Conservation (phyloP, 2,329 filamentous ascomycete genomes). For the Alternaria arbusti region DNA sequence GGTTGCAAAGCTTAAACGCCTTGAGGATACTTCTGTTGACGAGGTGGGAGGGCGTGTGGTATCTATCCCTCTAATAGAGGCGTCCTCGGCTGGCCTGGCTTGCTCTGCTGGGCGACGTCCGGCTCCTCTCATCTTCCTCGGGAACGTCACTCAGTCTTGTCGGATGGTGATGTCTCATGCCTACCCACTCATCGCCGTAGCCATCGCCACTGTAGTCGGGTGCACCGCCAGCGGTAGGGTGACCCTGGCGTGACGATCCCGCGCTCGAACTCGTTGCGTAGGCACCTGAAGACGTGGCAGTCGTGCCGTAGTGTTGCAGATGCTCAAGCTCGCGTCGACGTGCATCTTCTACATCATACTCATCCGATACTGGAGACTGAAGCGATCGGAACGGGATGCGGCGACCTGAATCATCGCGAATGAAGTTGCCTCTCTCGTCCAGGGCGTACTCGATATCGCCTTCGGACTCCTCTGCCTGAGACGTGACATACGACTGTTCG, state of each 20-base stretch:
- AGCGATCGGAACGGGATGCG: constrained; percentile 44
- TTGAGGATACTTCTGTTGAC: not conserved
- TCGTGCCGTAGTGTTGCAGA: constrained; percentile 53
- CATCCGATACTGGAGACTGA: constrained; percentile 52
- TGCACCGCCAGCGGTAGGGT: constrained; percentile 22
- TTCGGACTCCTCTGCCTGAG: constrained; percentile 43
- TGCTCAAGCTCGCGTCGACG: constrained; percentile 57
- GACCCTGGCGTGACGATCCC: constrained; percentile 25
- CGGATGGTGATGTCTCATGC: constrained; percentile 49
- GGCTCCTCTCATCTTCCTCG: constrained; percentile 49
- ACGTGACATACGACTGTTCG: constrained; percentile 45
- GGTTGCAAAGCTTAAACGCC: not conserved
- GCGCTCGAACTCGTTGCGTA: constrained; percentile 37
- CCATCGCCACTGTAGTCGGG: constrained; percentile 48
- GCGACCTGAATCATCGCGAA: constrained; percentile 44
- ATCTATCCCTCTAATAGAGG: constrained; percentile 20
- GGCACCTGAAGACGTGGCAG: constrained; percentile 35
- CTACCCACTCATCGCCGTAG: constrained; percentile 47
- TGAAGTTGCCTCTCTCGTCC: constrained; percentile 46
- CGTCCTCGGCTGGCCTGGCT: constrained; percentile 43
- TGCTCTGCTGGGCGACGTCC: constrained; percentile 46
- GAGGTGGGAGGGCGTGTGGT: not conserved
- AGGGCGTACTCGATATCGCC: constrained; percentile 48
- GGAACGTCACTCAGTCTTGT: constrained; percentile 50
- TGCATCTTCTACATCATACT: constrained; percentile 62